Evolutionary conservation across 2,329 filamentous ascomycete genomes (phyloP).

Genomic region (Xylaria digitata): DNA sequence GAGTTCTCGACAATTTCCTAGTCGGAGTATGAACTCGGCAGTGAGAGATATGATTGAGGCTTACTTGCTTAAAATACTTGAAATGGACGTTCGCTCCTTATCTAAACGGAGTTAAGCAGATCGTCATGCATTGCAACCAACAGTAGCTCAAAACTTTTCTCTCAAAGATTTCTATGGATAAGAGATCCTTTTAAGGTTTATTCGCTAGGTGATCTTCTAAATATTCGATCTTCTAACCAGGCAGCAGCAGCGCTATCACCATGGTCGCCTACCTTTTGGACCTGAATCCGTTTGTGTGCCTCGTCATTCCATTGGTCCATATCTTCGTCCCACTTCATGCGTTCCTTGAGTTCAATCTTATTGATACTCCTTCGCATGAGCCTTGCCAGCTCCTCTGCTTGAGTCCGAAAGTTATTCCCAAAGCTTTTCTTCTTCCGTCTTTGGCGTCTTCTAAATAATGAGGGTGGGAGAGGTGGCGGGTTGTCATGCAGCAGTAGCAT

Average conservation of each 20-base stretch:
- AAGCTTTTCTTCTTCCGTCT: constrained; percentile 37
- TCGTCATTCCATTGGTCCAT: constrained; percentile 51
- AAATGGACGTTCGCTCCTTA: no score
- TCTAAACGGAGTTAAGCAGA: no score
- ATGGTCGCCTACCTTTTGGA: constrained; percentile 53
- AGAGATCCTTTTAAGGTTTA: not conserved
- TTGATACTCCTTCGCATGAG: constrained; percentile 63
- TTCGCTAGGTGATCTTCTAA: not conserved
- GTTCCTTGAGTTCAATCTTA: constrained; percentile 58
- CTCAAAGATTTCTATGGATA: no score
- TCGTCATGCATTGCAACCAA: no score
- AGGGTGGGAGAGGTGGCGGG: constrained; percentile 39
- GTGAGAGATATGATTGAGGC: not conserved
- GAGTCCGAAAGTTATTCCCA: constrained; percentile 59
- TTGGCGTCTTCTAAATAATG: constrained; percentile 37
- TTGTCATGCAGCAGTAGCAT: constrained; percentile 61
- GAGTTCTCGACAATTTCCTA: no score
- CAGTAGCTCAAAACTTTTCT: no score
- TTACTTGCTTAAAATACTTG: not conserved
- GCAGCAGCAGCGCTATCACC: constrained; percentile 36
- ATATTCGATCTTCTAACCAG: constrained; percentile 44
- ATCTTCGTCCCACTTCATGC: constrained; percentile 56
- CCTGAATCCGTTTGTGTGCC: constrained; percentile 53
- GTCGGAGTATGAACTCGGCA: no score
- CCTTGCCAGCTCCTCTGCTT: constrained; percentile 59